Conservation (phyloP, 176 grass and related monocot species). For the Zoysia pacifica region DNA sequence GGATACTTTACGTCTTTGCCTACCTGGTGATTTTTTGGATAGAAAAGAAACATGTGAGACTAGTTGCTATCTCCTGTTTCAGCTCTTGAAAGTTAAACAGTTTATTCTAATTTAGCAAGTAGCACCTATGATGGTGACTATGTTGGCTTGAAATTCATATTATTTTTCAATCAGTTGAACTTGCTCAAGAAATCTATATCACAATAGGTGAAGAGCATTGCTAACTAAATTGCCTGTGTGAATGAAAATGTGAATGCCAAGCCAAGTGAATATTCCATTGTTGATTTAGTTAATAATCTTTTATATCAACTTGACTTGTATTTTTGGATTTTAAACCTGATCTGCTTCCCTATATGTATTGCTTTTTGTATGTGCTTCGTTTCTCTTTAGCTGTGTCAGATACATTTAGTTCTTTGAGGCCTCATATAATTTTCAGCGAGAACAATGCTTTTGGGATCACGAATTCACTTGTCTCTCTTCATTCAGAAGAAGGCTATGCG, state of each 20-base stretch:
- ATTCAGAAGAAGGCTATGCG: conserved; percentile 76
- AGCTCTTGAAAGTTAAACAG: neutral
- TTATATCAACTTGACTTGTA: conserved; percentile 17
- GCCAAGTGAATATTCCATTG: neutral
- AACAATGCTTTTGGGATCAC: conserved; percentile 2
- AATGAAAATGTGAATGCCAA: neutral
- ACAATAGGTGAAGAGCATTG: neutral
- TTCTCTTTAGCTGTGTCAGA: neutral
- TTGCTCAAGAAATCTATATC: conserved; percentile 1
- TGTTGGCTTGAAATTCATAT: conserved; percentile 2
- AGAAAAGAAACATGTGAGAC: conserved; percentile 3
- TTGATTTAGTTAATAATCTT: conserved; percentile 19
- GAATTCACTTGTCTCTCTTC: conserved; percentile 38
- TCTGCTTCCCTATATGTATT: conserved; percentile 9
- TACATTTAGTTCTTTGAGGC: conserved; percentile 22
- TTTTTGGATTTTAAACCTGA: conserved; percentile 13
- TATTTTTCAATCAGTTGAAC: neutral
- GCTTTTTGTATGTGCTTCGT: conserved; percentile 4
- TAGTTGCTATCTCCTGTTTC: conserved; percentile 27
- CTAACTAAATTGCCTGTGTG: conserved; percentile 10
- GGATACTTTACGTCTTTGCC: conserved; percentile 1
- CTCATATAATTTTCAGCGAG: conserved; percentile 1
- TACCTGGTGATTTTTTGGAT: conserved; percentile 5
- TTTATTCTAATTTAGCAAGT: conserved; percentile 8
- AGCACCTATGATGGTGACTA: conserved; percentile 5